These are phyloP conservation scores for Globisporangium middletonii DNA, from an alignment of 352 stramenopile genomes.

Conservation along the genomic window DNA sequence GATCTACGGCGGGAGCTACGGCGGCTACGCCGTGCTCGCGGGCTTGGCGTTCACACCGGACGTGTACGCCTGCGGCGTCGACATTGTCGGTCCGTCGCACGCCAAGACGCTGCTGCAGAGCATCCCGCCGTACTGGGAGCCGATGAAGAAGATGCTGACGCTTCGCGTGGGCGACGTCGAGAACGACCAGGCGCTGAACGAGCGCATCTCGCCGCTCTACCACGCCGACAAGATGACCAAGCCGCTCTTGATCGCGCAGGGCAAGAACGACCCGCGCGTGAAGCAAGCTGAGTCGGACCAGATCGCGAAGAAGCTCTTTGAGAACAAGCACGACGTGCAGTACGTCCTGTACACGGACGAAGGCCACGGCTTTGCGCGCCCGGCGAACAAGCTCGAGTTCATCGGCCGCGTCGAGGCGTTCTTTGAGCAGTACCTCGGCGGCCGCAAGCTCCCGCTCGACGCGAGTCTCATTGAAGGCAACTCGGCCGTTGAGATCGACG, in stretches of 20 bases:
- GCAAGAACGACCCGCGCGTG: slow-evolving; percentile 75
- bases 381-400: slow-evolving; percentile 70
- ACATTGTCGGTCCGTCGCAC: slow-evolving; percentile 60
- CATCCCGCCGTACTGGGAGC: slow-evolving; percentile 35
- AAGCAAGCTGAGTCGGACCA: slow-evolving; percentile 64
- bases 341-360: slow-evolving; percentile 82
- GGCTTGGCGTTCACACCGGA: slow-evolving; percentile 74
- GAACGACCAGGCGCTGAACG: slow-evolving; percentile 29
- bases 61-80: slow-evolving; percentile 69
- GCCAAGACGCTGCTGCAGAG: slow-evolving; percentile 35
- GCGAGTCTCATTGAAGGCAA: slow-evolving; percentile 18
- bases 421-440: slow-evolving; percentile 26
- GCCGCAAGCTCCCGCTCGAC: slow-evolving; percentile 18
- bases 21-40: slow-evolving; percentile 64
- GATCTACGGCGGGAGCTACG: slow-evolving; percentile 68
- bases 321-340: slow-evolving; percentile 65
- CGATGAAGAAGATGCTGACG: slow-evolving; percentile 33
- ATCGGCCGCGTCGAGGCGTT: slow-evolving; percentile 31
- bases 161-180: slow-evolving; percentile 37
- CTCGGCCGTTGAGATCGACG: slow-evolving; percentile 30
- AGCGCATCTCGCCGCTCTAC: slow-evolving; percentile 53
- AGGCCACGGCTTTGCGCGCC: slow-evolving; percentile 66
- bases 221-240: slow-evolving; percentile 73
- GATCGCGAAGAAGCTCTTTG: slow-evolving; percentile 61
- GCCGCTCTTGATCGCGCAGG: slow-evolving; percentile 74